phyloP scores from a whole-genome alignment of 805 yeast species.

The Candida ulmi region DNA sequence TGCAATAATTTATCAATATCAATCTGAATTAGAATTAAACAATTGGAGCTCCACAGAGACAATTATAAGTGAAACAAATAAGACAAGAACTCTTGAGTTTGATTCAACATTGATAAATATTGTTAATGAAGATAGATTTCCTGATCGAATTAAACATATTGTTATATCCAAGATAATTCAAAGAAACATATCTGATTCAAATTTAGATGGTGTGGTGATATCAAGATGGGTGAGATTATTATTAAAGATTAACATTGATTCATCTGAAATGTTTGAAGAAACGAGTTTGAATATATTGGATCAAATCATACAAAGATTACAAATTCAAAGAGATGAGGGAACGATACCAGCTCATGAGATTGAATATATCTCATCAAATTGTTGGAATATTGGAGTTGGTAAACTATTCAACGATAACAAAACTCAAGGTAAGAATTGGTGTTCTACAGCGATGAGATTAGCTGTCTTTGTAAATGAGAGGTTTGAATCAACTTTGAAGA shows the following conservation, averaged over 20 bases:
- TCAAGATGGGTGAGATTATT: constrained; percentile 27
- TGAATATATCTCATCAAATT: constrained; percentile 30
- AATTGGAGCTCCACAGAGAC: constrained; percentile 18
- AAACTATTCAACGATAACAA: constrained; percentile 17
- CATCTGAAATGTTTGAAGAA: constrained; percentile 4
- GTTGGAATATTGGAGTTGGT: constrained; percentile 35
- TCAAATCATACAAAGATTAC: constrained; percentile 4
- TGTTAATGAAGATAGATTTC: constrained; percentile 10
- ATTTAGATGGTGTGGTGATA: constrained; percentile 10
- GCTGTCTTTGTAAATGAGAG: constrained; percentile 23
- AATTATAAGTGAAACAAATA: constrained; percentile 16
- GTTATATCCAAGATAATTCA: constrained; percentile 19
- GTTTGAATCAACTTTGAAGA: constrained; percentile 18
- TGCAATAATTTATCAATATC: constrained; percentile 19
- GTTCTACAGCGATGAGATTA: constrained; percentile 22
- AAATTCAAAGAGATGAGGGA: constrained; percentile 4
- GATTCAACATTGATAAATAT: constrained; percentile 21
- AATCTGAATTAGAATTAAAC: constrained; percentile 19
- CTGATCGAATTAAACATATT: constrained; percentile 13
- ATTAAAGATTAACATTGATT: constrained; percentile 11
- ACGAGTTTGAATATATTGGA: constrained; percentile 8
- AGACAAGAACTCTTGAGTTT: constrained; percentile 11
- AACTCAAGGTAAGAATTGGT: constrained; percentile 23
- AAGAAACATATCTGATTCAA: constrained; percentile 16
- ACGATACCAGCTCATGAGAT: constrained; percentile 23